A percentile compares a stretch with the other conserved stretches of the same genome.
Conservation (phyloP, 169 alveolate genomes). For the Cryptosporidium bovis region DNA sequence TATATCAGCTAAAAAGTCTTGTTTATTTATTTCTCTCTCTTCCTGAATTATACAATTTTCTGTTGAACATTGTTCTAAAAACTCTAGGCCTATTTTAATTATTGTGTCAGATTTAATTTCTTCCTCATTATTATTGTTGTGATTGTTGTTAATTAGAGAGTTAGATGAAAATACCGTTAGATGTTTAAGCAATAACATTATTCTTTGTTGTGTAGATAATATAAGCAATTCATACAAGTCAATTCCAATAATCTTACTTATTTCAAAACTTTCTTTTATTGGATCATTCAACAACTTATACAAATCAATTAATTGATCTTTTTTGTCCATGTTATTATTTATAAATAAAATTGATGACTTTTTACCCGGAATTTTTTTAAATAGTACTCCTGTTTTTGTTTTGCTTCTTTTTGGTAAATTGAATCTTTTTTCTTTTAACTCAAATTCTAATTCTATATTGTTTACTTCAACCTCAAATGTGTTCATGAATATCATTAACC, state of each 20-base stretch:
- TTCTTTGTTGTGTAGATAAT: slow-evolving; percentile 33
- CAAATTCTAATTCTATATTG: slow-evolving; percentile 38
- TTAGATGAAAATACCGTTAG: too few relatives aligned
- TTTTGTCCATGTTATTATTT: slow-evolving; percentile 24
- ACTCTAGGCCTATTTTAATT: slow-evolving; percentile 23
- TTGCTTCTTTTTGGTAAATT: slow-evolving; percentile 21
- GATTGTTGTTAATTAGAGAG: neutral
- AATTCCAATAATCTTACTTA: slow-evolving; percentile 22
- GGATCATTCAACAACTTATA: slow-evolving; percentile 28
- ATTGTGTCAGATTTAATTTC: neutral
- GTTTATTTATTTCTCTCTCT: neutral
- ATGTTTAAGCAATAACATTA: slow-evolving; percentile 27
- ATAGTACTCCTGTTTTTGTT: slow-evolving; percentile 27
- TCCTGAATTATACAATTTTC: neutral
- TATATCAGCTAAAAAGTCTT: slow-evolving; percentile 11
- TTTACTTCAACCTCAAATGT: slow-evolving; percentile 39
- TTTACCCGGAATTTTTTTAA: slow-evolving; percentile 19
- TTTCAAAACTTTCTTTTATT: neutral
- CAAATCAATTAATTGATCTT: slow-evolving; percentile 36
- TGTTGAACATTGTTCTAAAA: slow-evolving; percentile 8
- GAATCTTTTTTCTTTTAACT: neutral
- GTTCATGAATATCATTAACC: slow-evolving; percentile 50
- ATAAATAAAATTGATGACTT: slow-evolving; percentile 41
- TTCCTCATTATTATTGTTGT: neutral
- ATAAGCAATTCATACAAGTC: slow-evolving; percentile 47